A percentile compares a stretch with the other conserved stretches of the same genome.
These are phyloP conservation scores for Diaporthe nobilis DNA, from an alignment of 2,329 filamentous ascomycete genomes.

Conservation along the genomic window DNA sequence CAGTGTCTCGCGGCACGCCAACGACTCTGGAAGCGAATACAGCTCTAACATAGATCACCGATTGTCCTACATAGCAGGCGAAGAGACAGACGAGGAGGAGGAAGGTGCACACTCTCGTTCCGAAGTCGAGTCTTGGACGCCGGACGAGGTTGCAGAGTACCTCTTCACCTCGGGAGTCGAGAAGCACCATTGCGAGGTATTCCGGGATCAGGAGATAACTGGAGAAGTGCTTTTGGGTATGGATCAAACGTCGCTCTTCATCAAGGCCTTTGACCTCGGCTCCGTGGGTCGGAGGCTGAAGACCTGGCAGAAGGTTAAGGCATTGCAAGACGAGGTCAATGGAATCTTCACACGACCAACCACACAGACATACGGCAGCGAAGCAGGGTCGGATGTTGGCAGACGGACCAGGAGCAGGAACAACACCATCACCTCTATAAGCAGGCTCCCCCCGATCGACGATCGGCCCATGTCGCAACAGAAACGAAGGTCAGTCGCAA, in stretches of 20 bases:
- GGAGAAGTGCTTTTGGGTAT: conserved; percentile 94
- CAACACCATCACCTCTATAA: conserved; percentile 68
- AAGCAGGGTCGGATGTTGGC: conserved; percentile 69
- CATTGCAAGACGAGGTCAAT: conserved; percentile 88
- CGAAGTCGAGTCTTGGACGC: conserved; percentile 85
- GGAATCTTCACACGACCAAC: conserved; percentile 63
- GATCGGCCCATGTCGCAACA: conserved; percentile 63
- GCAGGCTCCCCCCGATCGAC: conserved; percentile 57
- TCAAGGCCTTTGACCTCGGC: conserved; percentile 95
- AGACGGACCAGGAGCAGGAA: conserved; percentile 67
- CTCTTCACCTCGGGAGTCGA: conserved; percentile 89
- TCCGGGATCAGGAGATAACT: conserved; percentile 94
- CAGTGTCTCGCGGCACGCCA: conserved; percentile 64
- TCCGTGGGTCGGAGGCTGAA: conserved; percentile 91
- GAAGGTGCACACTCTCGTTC: conserved; percentile 75
- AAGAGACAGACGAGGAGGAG: conserved; percentile 96
- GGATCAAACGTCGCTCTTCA: conserved; percentile 94
- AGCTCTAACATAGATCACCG: conserved; percentile 83
- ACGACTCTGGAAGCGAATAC: conserved; percentile 91
- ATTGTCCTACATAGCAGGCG: conserved; percentile 91
- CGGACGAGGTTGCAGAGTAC: conserved; percentile 88
- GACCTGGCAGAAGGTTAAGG: conserved; percentile 97
- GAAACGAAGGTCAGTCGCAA: conserved; percentile 63
- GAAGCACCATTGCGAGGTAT: conserved; percentile 91
- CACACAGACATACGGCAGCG: conserved; percentile 71